Evolutionary conservation across 495 filamentous ascomycete species (phyloP), one percentile per base, ranked within the genome.

Genomic region (Aspergillus haitiensis): DNA sequence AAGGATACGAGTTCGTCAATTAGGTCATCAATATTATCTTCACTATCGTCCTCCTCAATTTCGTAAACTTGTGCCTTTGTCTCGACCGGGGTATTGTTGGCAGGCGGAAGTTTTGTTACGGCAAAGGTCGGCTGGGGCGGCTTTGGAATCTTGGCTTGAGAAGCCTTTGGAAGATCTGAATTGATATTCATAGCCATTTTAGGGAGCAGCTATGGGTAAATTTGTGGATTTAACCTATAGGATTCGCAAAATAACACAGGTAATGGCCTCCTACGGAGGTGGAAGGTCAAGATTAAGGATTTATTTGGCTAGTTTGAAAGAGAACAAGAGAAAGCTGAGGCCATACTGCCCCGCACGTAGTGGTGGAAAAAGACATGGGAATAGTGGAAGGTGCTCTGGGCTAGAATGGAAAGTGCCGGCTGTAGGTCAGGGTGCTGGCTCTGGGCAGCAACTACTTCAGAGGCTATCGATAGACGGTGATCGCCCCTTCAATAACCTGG

Each of bases 1-100:
- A 88, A 77, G 12, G 85, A 89, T 71, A 92, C 86, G 55, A 96
- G 85, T 62, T 92, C 90, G 60, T 89, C 85, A 59, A 96, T 93
- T 62, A 96, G 81, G 56, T 82, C 80, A 67, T 93, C 88, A 57
- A 96, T 89, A 66, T 91, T 85, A 74, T 87, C 85, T 61, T 87
- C 84, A 21, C 87, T 82, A 40, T 88, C 85, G 44, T 88, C 85
- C 12, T 88, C 82, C 10, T 78, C 79, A 36, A 56, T 34, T 35
- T 56, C 46, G 45, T 40, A 52, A 7, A 55, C 18, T 13, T 46
- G 34, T 12, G 46, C 44, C 47, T 67, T 73, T 56, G 67, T 72
- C 21, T 73, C 60, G 33, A 58, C 46, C 11, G 49, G 27, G 6
- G 40, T 32, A 2, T 31, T 51, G 36, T 39, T 13, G 6, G 58